phyloP scores from a whole-genome alignment of 306 rosid genomes.

The Psophocarpus tetragonolobus region DNA sequence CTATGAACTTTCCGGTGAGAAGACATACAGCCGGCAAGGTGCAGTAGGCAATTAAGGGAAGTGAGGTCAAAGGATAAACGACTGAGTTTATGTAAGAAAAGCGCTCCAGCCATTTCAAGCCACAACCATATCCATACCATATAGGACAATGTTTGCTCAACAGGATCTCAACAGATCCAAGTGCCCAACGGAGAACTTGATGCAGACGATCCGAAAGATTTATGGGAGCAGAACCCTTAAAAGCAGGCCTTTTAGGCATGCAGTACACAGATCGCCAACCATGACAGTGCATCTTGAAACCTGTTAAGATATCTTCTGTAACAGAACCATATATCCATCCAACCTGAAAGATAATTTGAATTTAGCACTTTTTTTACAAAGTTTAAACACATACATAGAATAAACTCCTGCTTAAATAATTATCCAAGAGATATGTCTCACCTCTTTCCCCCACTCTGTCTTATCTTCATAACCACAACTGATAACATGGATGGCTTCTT shows the following conservation, averaged over 20 bases:
- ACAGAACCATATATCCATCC: slow-evolving; percentile 99
- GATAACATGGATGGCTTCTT: slow-evolving; percentile 93
- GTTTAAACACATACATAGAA: not conserved
- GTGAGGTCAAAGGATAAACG: slow-evolving; percentile 86
- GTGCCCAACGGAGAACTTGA: slow-evolving; percentile 96
- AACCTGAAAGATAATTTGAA: slow-evolving; percentile 52
- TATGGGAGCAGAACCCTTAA: slow-evolving; percentile 95
- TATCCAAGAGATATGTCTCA: slow-evolving; percentile 12
- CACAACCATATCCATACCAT: slow-evolving; percentile 94
- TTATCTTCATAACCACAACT: slow-evolving; percentile 96
- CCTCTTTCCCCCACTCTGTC: slow-evolving; percentile 98
- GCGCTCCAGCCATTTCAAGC: slow-evolving; percentile 84
- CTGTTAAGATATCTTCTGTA: slow-evolving; percentile 89
- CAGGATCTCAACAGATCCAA: slow-evolving; percentile 89
- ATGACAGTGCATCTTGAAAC: slow-evolving; percentile 95
- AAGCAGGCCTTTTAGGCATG: slow-evolving; percentile 88
- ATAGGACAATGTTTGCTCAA: slow-evolving; percentile 86
- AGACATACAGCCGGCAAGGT: slow-evolving; percentile 91
- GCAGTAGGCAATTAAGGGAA: slow-evolving; percentile 82
- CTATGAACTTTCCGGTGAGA: slow-evolving; percentile 86
- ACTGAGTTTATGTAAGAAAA: slow-evolving; percentile 90
- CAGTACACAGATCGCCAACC: slow-evolving; percentile 98
- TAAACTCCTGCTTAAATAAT: not conserved
- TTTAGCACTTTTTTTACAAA: too few species aligned
- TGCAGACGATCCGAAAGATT: slow-evolving; percentile 86